Base-by-base conservation (phyloP, 768 basidiomycete genomes). In the Leccinum longicurvipes region DNA sequence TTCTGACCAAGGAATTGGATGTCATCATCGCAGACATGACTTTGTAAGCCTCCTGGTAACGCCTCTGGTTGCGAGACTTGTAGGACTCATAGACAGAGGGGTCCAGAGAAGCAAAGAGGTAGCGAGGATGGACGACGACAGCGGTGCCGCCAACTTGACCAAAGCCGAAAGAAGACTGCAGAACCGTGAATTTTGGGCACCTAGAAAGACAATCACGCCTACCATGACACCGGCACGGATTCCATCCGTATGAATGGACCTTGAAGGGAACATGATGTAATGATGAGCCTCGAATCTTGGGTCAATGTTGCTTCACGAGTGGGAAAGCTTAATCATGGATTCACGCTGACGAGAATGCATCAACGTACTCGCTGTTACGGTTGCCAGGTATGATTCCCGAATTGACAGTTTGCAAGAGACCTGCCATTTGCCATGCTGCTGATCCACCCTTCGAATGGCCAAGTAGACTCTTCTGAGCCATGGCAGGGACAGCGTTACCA, bases 361-460 rank as follows among this genome's bases (percentile, higher is more conserved):
- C 15, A 7, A 84, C 92, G 76, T 77, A 94, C 88, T 98, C 94
- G 78, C 89, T 91, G 71, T 96, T 98, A 62, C 93, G 85, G 72
- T 98, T 98, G 41, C 94, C 95, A 7, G 97, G 95, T 60, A 99
- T 80, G 60, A 96, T 81, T 51, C 95, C 97, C 45, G 85, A 84
- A 60, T 78, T 80, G 58, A 99, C 80, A 11, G 86, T 85, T 71
- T 99, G 94, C 53, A 93, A 73, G 53, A 98, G 79, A 62, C 97
- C 97, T 64, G 86, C 87, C 81, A 97, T 84, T 75, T 94, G 92
- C 96, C 94, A 98, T 2, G 94, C 91, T 53, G 96, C 96, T n/a
- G 97, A 92, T 58, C 96, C 97, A 72, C 97, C 97, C 80, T 99
- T 99, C 11, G 96, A 87, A 70, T 99, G 96, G 58, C 97, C 97